Conservation (phyloP, 257 asterid genomes). For the Solanum medicagineum region DNA sequence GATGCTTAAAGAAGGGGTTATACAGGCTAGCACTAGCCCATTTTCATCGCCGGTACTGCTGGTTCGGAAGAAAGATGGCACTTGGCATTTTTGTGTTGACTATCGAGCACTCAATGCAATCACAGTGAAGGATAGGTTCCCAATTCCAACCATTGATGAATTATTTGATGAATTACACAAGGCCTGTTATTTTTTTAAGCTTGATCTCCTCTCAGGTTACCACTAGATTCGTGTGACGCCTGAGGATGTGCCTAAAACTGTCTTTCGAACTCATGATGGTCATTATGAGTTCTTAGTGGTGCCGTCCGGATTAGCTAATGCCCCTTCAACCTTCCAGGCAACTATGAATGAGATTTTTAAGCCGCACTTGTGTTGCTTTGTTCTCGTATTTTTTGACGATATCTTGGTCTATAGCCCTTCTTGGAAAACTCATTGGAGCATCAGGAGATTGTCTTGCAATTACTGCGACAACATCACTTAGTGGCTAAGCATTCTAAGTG, state of each 20-base stretch:
- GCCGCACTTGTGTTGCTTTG: neutral
- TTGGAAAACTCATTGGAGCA: neutral
- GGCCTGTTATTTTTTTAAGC: neutral
- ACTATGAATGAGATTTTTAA: too few relatives aligned
- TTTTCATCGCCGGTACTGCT: too few relatives aligned
- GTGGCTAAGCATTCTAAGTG: neutral
- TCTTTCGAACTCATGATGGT: too few relatives aligned
- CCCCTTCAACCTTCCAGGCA: neutral
- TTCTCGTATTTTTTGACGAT: neutral
- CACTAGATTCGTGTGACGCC: neutral
- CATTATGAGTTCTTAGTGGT: too few relatives aligned
- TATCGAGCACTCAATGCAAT: neutral
- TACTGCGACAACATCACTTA: neutral
- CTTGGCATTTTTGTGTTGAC: neutral
- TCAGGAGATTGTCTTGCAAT: neutral
- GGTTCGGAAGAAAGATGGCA: neutral
- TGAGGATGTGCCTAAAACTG: neutral
- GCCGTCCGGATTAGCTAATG: neutral
- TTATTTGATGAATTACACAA: too few relatives aligned
- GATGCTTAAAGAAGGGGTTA: neutral
- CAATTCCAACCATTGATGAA: neutral
- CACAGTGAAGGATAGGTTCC: neutral
- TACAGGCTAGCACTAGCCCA: neutral
- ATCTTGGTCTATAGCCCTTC: neutral
- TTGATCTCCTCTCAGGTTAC: neutral